phyloP scores from a whole-genome alignment of 805 yeast species.

The Komagataella phaffii region DNA sequence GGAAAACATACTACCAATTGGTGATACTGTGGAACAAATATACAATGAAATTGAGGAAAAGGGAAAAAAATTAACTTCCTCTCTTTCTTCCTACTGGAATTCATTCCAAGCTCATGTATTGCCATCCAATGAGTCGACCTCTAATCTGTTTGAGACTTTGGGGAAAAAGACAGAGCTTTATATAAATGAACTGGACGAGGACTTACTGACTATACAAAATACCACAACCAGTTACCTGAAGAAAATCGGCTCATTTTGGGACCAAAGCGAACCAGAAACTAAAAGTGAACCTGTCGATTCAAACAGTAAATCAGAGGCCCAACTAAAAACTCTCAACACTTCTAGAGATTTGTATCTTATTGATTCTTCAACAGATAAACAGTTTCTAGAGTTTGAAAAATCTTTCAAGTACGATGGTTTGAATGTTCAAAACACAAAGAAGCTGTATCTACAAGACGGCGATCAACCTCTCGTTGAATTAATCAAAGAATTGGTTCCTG shows the following conservation, averaged over 20 bases:
- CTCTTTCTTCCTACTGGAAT: neutral
- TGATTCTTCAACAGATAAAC: constrained; percentile 14
- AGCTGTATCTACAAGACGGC: constrained; percentile 3
- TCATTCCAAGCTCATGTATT: neutral
- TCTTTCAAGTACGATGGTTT: constrained; percentile 16
- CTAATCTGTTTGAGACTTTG: constrained; percentile 7
- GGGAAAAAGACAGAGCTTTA: constrained; percentile 41
- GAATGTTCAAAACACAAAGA: constrained; percentile 5
- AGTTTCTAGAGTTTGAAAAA: constrained; percentile 10
- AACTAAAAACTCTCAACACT: constrained; percentile 39
- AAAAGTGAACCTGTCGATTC: constrained; percentile 25
- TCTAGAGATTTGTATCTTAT: constrained; percentile 27
- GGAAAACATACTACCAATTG: neutral
- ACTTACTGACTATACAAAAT: constrained; percentile 61
- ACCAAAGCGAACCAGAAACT: constrained; percentile 24
- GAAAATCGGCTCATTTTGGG: constrained; percentile 37
- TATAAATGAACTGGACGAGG: constrained; percentile 60
- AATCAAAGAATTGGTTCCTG: constrained; percentile 43
- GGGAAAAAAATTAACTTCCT: neutral
- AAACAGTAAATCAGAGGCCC: constrained; percentile 45
- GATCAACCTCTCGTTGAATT: neutral
- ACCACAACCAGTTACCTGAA: constrained; percentile 47
- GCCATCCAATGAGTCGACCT: neutral
- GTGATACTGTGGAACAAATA: neutral
- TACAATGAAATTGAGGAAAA: neutral